Evolutionary conservation across 306 rosid species (phyloP).

Genomic region (Vicia faba): DNA sequence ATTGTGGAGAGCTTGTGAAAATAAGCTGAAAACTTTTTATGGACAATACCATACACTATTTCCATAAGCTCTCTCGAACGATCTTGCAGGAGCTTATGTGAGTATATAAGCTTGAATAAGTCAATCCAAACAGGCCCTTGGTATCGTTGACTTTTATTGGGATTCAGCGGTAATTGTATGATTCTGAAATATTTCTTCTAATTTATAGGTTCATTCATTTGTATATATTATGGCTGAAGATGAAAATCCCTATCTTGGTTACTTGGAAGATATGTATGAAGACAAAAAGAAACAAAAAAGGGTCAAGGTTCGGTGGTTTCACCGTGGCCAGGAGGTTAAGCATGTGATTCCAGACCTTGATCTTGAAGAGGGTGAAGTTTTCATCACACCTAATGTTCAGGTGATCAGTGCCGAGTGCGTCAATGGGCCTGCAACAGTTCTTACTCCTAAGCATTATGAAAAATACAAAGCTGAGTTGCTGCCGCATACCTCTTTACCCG

Average conservation of each 20-base stretch:
- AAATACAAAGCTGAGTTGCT: slow-evolving; percentile 46
- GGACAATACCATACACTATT: not conserved
- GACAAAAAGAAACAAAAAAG: slow-evolving; percentile 73
- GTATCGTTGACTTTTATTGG: slow-evolving; percentile 5
- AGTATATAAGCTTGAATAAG: not conserved
- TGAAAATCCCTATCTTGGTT: slow-evolving; percentile 66
- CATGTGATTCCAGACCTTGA: slow-evolving; percentile 55
- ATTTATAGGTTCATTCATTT: slow-evolving; percentile 76
- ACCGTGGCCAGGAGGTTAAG: slow-evolving; percentile 64
- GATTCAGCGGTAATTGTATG: not conserved
- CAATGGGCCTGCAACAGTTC: slow-evolving; percentile 74
- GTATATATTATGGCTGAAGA: slow-evolving; percentile 77
- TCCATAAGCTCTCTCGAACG: not conserved
- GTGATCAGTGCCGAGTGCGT: slow-evolving; percentile 81
- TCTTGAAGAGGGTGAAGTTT: slow-evolving; percentile 73
- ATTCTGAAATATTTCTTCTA: slow-evolving; percentile 35
- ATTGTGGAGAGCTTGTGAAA: not conserved
- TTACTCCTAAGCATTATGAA: slow-evolving; percentile 80
- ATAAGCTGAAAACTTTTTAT: not conserved
- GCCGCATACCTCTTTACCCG: slow-evolving; percentile 47
- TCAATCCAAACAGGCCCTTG: not conserved
- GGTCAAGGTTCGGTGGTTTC: slow-evolving; percentile 86
- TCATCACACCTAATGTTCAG: slow-evolving; percentile 81
- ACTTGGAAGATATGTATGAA: slow-evolving; percentile 90
- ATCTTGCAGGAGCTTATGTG: not conserved